Evolutionary conservation across 306 rosid genomes (phyloP).

Genomic region (Ziziphus jujuba): DNA sequence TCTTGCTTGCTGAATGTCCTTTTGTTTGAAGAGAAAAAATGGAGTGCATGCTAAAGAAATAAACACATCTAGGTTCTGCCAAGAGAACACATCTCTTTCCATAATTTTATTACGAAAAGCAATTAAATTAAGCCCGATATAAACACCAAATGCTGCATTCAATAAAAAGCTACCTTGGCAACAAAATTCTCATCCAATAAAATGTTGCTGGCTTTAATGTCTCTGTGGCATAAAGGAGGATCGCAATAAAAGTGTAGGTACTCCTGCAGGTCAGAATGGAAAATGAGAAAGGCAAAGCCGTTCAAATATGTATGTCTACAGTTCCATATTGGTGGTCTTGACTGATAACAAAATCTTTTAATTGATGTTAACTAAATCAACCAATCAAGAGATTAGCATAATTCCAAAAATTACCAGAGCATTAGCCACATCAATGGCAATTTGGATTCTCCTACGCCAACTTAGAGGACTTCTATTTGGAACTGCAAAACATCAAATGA

Average conservation of each 20-base stretch:
- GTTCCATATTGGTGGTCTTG: neutral
- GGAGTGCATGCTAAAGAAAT: neutral
- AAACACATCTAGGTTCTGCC: neutral
- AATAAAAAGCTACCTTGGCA: slow-evolving; percentile 69
- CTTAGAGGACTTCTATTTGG: slow-evolving; percentile 74
- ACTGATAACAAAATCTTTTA: slow-evolving; percentile 3
- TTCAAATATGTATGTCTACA: neutral
- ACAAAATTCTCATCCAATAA: slow-evolving; percentile 82
- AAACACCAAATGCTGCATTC: slow-evolving; percentile 18
- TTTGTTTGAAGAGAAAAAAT: neutral
- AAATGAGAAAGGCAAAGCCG: slow-evolving; percentile 20
- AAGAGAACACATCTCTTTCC: neutral
- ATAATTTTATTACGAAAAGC: neutral
- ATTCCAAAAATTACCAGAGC: slow-evolving; percentile 69
- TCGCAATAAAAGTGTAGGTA: slow-evolving; percentile 97
- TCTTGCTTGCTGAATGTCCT: neutral
- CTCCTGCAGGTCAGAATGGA: slow-evolving; percentile 61
- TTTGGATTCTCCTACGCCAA: slow-evolving; percentile 87
- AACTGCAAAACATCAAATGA: slow-evolving; percentile 46
- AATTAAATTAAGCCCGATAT: neutral
- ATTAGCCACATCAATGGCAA: slow-evolving; percentile 91
- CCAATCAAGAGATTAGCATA: slow-evolving; percentile 9
- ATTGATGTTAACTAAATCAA: slow-evolving; percentile 19
- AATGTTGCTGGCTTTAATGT: slow-evolving; percentile 93
- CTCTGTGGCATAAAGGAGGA: slow-evolving; percentile 97